Conservation (phyloP, 129 eudicot species). For the Chrysanthemum makinoi region DNA sequence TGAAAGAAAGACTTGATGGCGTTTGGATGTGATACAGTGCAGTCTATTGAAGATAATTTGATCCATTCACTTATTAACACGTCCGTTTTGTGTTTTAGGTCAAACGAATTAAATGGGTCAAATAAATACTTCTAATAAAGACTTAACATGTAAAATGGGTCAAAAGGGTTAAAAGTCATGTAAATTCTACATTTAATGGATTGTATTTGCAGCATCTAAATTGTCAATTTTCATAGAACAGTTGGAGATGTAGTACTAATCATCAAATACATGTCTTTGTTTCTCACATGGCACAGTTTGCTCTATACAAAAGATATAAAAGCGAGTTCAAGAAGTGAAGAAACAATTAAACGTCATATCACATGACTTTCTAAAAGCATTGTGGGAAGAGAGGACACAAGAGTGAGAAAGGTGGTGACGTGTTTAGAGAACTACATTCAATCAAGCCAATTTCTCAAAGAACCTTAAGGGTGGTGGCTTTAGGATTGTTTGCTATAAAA, state of each 20-base stretch:
- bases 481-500: constrained; percentile 30
- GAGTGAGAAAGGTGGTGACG: constrained; percentile 33
- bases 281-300: constrained; percentile 83
- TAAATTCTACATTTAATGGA: too few species aligned
- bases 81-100: too few species aligned
- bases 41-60: too few species aligned
- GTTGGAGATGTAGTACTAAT: not conserved
- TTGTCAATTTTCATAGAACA: too few species aligned
- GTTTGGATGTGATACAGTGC: too few species aligned
- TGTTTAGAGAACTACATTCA: constrained; percentile 49
- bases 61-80: not conserved
- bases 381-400: constrained; percentile 42
- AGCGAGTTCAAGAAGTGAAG: constrained; percentile 64
- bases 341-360: constrained; percentile 54
- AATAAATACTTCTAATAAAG: too few species aligned
- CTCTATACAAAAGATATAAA: constrained; percentile 53
- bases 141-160: too few species aligned
- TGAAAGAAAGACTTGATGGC: too few species aligned
- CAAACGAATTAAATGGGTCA: too few species aligned
- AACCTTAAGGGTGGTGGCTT: constrained; percentile 74
- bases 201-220: too few species aligned
- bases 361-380: constrained; percentile 39
- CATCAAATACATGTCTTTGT: not conserved
- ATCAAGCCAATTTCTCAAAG: constrained; percentile 47
- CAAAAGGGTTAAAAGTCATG: too few species aligned